phyloP scores from a whole-genome alignment of 164 flowering plant species.

The Houttuynia cordata region DNA sequence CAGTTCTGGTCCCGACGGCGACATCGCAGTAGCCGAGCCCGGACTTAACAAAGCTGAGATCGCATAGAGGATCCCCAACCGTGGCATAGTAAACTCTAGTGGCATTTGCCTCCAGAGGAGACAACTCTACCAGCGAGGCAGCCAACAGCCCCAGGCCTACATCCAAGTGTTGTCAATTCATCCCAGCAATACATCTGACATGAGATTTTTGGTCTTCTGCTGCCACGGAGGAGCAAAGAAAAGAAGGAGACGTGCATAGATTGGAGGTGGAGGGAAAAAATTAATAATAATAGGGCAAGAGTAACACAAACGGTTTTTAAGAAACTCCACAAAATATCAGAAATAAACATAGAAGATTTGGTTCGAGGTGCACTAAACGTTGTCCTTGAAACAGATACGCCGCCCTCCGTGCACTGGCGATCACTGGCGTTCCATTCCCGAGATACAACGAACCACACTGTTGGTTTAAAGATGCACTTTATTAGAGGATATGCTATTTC shows the following conservation, averaged over 20 bases:
- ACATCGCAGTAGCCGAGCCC: constrained; percentile 85
- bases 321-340: no score
- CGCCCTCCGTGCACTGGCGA: no score
- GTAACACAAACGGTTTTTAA: no score
- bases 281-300: no score
- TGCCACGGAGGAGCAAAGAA: constrained; percentile 1
- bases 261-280: constrained; percentile 4
- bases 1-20: constrained; percentile 46
- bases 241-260: constrained; percentile 9
- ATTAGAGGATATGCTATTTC: no score
- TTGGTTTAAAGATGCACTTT: no score
- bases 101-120: constrained; percentile 64
- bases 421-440: no score
- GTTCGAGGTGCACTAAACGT: no score
- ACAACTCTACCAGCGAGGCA: constrained; percentile 32
- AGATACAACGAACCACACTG: no score
- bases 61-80: constrained; percentile 62
- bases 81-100: constrained; percentile 85
- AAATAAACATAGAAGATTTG: no score
- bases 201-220: constrained; percentile 7
- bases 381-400: no score
- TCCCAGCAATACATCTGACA: constrained; percentile 7
- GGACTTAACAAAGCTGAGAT: constrained; percentile 44
- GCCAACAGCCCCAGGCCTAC: constrained; percentile 53
- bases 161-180: constrained; percentile 20